phyloP scores from a whole-genome alignment of 2,329 filamentous ascomycete species.

The Colletotrichum navitas region DNA sequence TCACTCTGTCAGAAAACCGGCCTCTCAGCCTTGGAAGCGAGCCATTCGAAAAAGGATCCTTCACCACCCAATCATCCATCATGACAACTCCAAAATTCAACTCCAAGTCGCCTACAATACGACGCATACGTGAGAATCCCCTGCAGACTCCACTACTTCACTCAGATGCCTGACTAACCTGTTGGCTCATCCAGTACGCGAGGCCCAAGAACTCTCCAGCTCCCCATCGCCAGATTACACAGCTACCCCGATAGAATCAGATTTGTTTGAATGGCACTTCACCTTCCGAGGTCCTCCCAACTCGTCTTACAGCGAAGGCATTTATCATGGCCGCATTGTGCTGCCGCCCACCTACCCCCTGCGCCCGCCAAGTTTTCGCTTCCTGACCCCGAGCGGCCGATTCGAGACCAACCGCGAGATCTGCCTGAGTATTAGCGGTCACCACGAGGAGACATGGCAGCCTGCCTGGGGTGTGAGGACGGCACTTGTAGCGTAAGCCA shows the following conservation, averaged over 20 bases:
- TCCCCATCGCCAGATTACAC: slow-evolving; percentile 88
- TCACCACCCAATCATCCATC: slow-evolving; percentile 38
- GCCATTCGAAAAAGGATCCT: slow-evolving; percentile 8
- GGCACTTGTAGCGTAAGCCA: slow-evolving; percentile 73
- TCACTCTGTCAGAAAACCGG: not conserved
- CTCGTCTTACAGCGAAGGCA: slow-evolving; percentile 81
- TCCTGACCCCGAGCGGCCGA: slow-evolving; percentile 89
- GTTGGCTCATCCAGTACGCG: slow-evolving; percentile 73
- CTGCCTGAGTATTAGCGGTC: slow-evolving; percentile 91
- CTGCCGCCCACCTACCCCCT: slow-evolving; percentile 92
- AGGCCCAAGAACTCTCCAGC: slow-evolving; percentile 86
- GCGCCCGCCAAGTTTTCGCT: slow-evolving; percentile 94
- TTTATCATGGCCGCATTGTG: slow-evolving; percentile 96
- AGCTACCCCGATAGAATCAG: slow-evolving; percentile 85
- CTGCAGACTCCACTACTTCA: not conserved
- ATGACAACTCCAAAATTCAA: slow-evolving; percentile 68
- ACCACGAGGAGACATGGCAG: slow-evolving; percentile 99
- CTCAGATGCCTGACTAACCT: not conserved
- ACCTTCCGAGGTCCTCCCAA: slow-evolving; percentile 90
- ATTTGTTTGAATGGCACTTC: slow-evolving; percentile 99
- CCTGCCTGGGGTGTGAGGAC: slow-evolving; percentile 97
- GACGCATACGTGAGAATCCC: slow-evolving; percentile 77
- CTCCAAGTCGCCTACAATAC: slow-evolving; percentile 85
- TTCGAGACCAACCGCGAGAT: slow-evolving; percentile 99
- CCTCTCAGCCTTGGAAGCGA: not conserved